Evolutionary conservation across 78 protist species (phyloP).

Genomic region (Capsaspora owczarzaki): DNA sequence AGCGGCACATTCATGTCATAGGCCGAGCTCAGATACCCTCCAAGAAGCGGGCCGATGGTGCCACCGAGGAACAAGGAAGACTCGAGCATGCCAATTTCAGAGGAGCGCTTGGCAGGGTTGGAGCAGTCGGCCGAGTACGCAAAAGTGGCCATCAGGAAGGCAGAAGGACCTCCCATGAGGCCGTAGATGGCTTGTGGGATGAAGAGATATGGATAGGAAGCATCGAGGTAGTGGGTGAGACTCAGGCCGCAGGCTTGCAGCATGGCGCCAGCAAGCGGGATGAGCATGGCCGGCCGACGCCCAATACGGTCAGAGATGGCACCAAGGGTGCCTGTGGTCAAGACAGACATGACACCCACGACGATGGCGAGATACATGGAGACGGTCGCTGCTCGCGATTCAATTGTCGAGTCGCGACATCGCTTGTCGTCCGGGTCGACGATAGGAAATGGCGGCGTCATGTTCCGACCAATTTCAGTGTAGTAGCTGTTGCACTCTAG

Average conservation of each 20-base stretch:
- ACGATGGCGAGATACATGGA: background rate
- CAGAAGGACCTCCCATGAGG: background rate
- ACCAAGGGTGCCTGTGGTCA: background rate
- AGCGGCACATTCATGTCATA: background rate
- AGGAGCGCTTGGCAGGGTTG: background rate
- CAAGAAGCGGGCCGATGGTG: background rate
- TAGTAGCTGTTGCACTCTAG: too few relatives aligned
- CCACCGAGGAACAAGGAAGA: background rate
- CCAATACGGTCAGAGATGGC: background rate
- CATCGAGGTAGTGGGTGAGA: background rate
- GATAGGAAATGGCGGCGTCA: too few relatives aligned
- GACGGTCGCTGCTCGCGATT: too few relatives aligned
- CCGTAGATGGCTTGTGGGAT: background rate
- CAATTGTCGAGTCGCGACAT: too few relatives aligned
- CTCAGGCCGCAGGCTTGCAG: background rate
- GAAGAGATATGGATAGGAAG: background rate
- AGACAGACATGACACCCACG: background rate
- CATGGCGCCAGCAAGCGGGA: background rate
- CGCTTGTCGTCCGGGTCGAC: too few relatives aligned
- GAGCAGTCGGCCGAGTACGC: background rate
- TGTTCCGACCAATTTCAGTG: too few relatives aligned
- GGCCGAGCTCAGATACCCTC: background rate
- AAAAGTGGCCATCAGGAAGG: background rate
- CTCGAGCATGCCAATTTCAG: background rate
- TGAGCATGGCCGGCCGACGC: background rate